Base-by-base conservation (phyloP, 768 basidiomycete genomes). In the Auriscalpium vulgare region DNA sequence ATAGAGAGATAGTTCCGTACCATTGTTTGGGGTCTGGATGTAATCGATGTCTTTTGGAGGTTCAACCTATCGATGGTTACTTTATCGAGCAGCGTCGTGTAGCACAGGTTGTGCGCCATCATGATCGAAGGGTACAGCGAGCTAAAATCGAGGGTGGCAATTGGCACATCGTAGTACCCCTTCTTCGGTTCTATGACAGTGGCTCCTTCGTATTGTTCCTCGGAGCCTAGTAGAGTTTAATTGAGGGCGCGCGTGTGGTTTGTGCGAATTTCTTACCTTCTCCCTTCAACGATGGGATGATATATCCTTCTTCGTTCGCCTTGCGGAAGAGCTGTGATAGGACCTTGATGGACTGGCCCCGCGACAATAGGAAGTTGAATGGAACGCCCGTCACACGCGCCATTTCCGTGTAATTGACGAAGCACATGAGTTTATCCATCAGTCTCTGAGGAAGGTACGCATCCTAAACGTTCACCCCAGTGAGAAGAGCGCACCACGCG, bases 101-200 rank as follows among this genome's bases (percentile, higher is more conserved):
- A 99, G 69, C 97, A 99, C 1, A 99, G 75, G 67, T 99, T 99
- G 71, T 99, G 97, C 2, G 95, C 97, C 95, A 97, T 97, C 97
- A 99, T 99, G 72, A 99, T 98, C 0, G 97, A 98, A 4, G 97
- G 97, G 71, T 99, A 99, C 58, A 99, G 78, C 2, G 95, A 97
- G 56, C 92, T 94, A 74, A 99, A 99, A 79, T 99, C 97, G 48
- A 99, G 82, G 0, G 97, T 98, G 11, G 97, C 95, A 65, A 99
- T 97, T 2, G 97, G 97, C 0, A 85, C 82, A 66, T 97, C 92
- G 67, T 98, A 99, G 71, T 93, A 99, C 0, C 95, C 97, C 66
- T 87, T 93, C 69, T 81, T 85, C 4, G 97, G 97, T 66, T 99
- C 97, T 62, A 99, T 98, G 64, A 99, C 97, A 10, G 94, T 99